A percentile compares a stretch with the other conserved stretches of the same genome.
phyloP scores from a whole-genome alignment of 148 eudicot genomes.

The Rhododendron simsii region DNA sequence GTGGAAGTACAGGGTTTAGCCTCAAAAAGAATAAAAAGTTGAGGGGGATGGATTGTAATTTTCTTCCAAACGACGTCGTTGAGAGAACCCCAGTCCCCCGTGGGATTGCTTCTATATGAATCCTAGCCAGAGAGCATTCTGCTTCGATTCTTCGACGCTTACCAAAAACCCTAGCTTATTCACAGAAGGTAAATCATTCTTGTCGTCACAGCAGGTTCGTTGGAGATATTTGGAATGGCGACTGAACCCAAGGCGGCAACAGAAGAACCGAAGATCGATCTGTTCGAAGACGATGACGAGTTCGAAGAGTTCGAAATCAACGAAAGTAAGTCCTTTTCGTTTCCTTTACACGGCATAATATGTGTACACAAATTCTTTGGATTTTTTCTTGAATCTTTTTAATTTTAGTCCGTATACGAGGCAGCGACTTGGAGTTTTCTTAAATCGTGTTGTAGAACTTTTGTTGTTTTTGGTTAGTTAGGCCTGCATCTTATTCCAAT shows the following conservation, averaged over 20 bases:
- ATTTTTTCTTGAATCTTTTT: neutral
- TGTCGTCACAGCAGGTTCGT: neutral
- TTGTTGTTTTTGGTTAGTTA: neutral
- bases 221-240: constrained; percentile 27
- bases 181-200: neutral
- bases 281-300: constrained; percentile 83
- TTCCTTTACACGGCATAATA: neutral
- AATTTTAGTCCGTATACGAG: neutral
- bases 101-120: neutral
- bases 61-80: neutral
- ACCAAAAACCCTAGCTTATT: neutral
- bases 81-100: neutral
- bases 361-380: neutral
- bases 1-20: too few species aligned
- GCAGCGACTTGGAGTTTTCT: neutral
- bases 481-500: neutral
- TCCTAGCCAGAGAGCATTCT: neutral
- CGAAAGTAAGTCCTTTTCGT: constrained; percentile 34
- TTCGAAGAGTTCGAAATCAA: constrained; percentile 78
- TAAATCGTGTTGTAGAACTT: neutral
- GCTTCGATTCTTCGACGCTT: neutral
- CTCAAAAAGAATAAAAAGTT: too few species aligned
- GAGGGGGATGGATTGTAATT: neutral
- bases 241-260: constrained; percentile 45
- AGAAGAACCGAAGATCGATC: constrained; percentile 71